Evolutionary conservation across 2,329 filamentous ascomycete species (phyloP).

Genomic region (Alternaria consortialis): DNA sequence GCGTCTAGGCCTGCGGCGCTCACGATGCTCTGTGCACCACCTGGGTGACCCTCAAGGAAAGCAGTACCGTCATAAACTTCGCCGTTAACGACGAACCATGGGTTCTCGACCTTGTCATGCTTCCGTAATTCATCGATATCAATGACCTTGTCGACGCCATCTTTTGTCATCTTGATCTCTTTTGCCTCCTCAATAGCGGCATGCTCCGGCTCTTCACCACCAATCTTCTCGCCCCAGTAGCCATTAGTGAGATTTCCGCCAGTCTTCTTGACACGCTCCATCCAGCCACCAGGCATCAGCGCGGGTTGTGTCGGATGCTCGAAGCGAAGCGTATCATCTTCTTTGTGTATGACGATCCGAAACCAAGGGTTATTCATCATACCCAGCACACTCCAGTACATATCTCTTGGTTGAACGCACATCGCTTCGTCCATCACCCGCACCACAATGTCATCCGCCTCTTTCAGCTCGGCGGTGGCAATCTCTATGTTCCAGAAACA

Average conservation of each 20-base stretch:
- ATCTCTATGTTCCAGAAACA: conserved; percentile 87
- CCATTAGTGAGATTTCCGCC: conserved; percentile 84
- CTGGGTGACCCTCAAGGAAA: conserved; percentile 84
- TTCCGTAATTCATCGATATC: conserved; percentile 74
- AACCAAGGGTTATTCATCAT: conserved; percentile 99
- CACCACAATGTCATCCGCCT: conserved; percentile 77
- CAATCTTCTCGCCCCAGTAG: conserved; percentile 80
- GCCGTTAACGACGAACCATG: conserved; percentile 89
- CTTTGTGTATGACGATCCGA: conserved; percentile 77
- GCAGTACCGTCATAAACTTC: conserved; percentile 87
- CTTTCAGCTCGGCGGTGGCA: conserved; percentile 66
- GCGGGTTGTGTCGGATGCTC: conserved; percentile 89
- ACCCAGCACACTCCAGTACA: conserved; percentile 94
- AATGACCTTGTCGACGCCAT: conserved; percentile 69
- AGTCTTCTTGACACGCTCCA: conserved; percentile 85
- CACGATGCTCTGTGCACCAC: conserved; percentile 84
- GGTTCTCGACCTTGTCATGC: conserved; percentile 70
- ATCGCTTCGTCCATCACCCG: conserved; percentile 90
- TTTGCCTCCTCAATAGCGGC: conserved; percentile 61
- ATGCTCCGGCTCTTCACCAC: conserved; percentile 58
- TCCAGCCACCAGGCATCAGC: conserved; percentile 83
- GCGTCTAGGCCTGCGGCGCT: conserved; percentile 83
- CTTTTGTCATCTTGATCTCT: conserved; percentile 81
- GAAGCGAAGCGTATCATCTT: conserved; percentile 72
- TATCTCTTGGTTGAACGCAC: conserved; percentile 86